Evolutionary conservation across 352 stramenopile genomes (phyloP), one percentile per base, ranked within the genome.

Genomic region (Phytopythium kandeliae): DNA sequence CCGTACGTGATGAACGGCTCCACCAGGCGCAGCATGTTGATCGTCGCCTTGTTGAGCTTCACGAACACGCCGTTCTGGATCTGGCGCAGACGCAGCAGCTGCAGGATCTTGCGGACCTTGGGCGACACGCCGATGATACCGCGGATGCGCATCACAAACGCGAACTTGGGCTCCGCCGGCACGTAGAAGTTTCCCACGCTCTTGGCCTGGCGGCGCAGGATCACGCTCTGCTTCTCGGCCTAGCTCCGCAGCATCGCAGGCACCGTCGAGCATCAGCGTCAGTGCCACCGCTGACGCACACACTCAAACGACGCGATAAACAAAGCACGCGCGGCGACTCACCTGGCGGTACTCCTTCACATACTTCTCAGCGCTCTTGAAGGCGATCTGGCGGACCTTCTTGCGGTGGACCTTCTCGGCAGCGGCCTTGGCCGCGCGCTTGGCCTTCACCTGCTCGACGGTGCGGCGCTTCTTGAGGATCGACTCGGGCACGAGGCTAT

Each of bases 1-100:
- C 97, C 97, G 77, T 99, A 99, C 24, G 96, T 98, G 44, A 99
- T 92, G 74, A 98, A 99, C 12, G 96, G 96, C 74, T 99, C 96
- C 16, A 99, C 96, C 25, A 99, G 86, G 66, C 96, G 92, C 54
- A 99, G 90, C 97, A 99, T 99, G 71, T 99, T 98, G 69, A 99
- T 97, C 54, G 97, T 99, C 50, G 97, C 95, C 82, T 98, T 98
- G 89, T 99, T 99, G 28, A 99, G 86, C 77, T 98, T 98, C 33
- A 99, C 88, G 78, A 99, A 99, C 42, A 98, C 96, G 53, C 95
- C 96, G 78, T 99, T 99, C 91, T 99, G 94, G 84, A 99, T 98
- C 85, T 99, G 97, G 63, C 96, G 95, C 59, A 99, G 90, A 86
- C 97, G 96, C 69, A 99, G 97, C 24, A 99, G 87, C 78, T 99